Evolutionary conservation across 306 rosid genomes (phyloP).

Genomic region (Oxytropis ochrocephala): DNA sequence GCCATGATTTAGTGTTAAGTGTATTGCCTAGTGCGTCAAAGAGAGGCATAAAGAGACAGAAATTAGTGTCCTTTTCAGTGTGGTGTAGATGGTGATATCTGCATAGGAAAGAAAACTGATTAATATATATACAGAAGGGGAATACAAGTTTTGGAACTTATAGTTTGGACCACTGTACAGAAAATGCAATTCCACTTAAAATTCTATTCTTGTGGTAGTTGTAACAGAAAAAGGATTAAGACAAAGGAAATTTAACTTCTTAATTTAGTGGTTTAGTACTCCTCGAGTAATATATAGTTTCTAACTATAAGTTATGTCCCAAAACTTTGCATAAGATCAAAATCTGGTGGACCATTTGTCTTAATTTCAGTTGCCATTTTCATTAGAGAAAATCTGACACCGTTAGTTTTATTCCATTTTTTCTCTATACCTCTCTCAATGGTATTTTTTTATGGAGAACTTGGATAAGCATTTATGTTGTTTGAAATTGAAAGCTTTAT

Average conservation of each 20-base stretch:
- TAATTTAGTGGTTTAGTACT: too few species aligned
- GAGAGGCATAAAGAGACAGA: constrained; percentile 98
- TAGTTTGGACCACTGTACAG: constrained; percentile 17
- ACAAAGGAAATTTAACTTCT: neutral
- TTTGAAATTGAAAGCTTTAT: neutral
- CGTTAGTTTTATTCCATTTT: too few species aligned
- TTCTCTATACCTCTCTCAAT: too few species aligned
- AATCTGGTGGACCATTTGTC: neutral
- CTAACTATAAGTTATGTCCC: too few species aligned
- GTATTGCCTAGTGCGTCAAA: constrained; percentile 79
- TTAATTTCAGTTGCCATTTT: neutral
- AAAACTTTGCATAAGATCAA: too few species aligned
- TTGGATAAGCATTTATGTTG: neutral
- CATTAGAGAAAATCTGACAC: neutral
- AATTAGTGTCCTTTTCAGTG: constrained; percentile 62
- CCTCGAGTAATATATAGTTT: too few species aligned
- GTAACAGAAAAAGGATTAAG: neutral
- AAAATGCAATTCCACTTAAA: neutral
- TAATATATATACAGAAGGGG: too few species aligned
- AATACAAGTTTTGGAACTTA: too few species aligned
- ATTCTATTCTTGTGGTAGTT: neutral
- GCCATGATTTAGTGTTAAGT: constrained; percentile 63
- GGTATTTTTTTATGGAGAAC: too few species aligned
- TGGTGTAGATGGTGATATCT: constrained; percentile 86
- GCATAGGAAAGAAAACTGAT: constrained; percentile 24